Base-by-base conservation (phyloP, 306 rosid genomes). In the Lupinus albus region DNA sequence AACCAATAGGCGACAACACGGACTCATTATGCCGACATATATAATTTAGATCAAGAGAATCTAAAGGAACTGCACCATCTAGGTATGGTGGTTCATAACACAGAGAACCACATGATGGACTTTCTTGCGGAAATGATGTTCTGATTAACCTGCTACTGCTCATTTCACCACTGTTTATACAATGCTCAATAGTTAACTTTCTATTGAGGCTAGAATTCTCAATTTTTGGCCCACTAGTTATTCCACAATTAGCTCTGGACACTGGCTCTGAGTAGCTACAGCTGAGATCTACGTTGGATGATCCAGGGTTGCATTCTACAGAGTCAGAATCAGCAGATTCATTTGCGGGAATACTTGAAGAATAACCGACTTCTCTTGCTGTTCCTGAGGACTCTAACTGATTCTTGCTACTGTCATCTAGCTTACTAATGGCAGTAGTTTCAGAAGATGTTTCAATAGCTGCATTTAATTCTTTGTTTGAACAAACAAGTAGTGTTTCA, bases 391-490 rank as follows among this genome's bases (percentile, higher is more conserved):
- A 86, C 73, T 84, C 92, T 16, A 82, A 75, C 56, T 82, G 90
- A 59, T 90, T 82, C 85, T 64, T 88, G 57, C 86, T 76, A 79
- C 80, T 74, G 69, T 77, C 94, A 68, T 82, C 84, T 64, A 66
- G 44, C 78, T 73, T 82, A 68, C 85, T 38, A 10, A 44, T 70
- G 33, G 78, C 89, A 15, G 90, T 82, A 67, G 81, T 83, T 72
- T 84, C 97, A n/a, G 89, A 86, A 18, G 88, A 84, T 68, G 91
- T 82, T 76, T 88, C 91, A 44, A 80, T 86, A 68, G 85, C 79
- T 52, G 83, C 68, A 71, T 85, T 88, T 41, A 79, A 69, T 50
- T 85, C 93, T 83, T 73, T 80, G 75, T 64, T 84, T 57, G 87
- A 84, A 51, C 61, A 82, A 61, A 75, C 75, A 65, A 36, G 74